These are phyloP conservation scores for Avena insularis DNA, from an alignment of 176 grass and related monocot species.

Conservation along the genomic window DNA sequence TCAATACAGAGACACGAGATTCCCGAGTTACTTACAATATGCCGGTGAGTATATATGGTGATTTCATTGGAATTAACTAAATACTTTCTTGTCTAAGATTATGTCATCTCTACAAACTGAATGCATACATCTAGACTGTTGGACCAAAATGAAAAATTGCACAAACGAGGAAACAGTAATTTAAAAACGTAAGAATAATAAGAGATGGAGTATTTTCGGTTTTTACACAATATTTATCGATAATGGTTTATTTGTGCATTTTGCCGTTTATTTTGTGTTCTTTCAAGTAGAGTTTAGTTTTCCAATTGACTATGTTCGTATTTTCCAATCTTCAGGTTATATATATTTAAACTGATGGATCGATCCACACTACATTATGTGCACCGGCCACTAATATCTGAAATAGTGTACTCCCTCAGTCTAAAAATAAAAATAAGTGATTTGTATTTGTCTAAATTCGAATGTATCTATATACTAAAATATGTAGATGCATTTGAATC, in stretches of 20 bases:
- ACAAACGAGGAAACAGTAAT: background rate
- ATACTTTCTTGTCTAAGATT: background rate
- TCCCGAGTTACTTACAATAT: background rate
- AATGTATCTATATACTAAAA: too few species aligned
- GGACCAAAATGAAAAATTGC: background rate
- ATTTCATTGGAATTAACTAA: background rate
- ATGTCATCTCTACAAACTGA: background rate
- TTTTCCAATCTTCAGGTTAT: background rate
- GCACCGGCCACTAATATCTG: background rate
- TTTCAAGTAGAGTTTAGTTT: background rate
- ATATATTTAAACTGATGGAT: background rate
- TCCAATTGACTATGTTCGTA: background rate
- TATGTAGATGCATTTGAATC: too few species aligned
- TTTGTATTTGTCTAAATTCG: too few species aligned
- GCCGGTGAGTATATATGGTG: slow-evolving; percentile 28
- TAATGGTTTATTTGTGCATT: background rate
- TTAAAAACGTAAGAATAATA: background rate
- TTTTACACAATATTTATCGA: background rate
- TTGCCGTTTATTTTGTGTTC: background rate
- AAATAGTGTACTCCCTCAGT: background rate
- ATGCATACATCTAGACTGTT: background rate
- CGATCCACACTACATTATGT: background rate
- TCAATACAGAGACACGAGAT: slow-evolving; percentile 22
- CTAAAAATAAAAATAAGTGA: too few species aligned
- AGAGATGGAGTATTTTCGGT: background rate